phyloP scores from a whole-genome alignment of 2,329 filamentous ascomycete genomes.

The Pyrenophora tritici-repentis region DNA sequence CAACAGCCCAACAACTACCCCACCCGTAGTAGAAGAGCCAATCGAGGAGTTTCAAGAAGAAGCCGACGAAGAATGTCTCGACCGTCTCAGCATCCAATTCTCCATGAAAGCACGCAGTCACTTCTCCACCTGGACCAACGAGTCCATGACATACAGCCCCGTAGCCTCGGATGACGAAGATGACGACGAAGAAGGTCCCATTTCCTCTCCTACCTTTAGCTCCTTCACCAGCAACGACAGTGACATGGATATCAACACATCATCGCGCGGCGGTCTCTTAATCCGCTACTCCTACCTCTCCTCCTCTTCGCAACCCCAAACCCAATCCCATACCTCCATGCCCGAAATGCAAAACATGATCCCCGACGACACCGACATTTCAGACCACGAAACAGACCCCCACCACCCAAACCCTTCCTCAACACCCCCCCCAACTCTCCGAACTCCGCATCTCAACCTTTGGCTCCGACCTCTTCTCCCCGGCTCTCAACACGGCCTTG shows the following conservation, averaged over 20 bases:
- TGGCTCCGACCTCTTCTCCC: conserved; percentile 37
- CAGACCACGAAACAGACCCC: background rate
- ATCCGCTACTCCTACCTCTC: conserved; percentile 24
- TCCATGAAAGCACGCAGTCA: conserved; percentile 34
- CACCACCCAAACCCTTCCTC: conserved; percentile 11
- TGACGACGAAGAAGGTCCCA: conserved; percentile 22
- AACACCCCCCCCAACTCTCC: conserved; percentile 29
- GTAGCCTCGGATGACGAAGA: conserved; percentile 30
- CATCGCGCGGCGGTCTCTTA: conserved; percentile 26
- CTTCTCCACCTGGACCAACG: conserved; percentile 43
- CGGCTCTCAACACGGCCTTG: conserved; percentile 22
- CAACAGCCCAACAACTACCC: conserved; percentile 12
- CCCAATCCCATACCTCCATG: background rate
- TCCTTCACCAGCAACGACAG: conserved; percentile 40
- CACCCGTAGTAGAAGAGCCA: conserved; percentile 2
- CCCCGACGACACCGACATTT: background rate
- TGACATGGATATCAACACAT: conserved; percentile 28
- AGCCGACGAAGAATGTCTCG: conserved; percentile 17
- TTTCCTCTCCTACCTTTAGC: conserved; percentile 42
- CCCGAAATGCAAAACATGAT: conserved; percentile 13
- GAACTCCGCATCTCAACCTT: conserved; percentile 36
- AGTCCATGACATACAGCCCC: conserved; percentile 31
- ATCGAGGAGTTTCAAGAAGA: conserved; percentile 18
- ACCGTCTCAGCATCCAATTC: conserved; percentile 16
- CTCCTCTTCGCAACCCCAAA: background rate